Base-by-base conservation (phyloP, 768 basidiomycete species). In the Serpula lacrymans region DNA sequence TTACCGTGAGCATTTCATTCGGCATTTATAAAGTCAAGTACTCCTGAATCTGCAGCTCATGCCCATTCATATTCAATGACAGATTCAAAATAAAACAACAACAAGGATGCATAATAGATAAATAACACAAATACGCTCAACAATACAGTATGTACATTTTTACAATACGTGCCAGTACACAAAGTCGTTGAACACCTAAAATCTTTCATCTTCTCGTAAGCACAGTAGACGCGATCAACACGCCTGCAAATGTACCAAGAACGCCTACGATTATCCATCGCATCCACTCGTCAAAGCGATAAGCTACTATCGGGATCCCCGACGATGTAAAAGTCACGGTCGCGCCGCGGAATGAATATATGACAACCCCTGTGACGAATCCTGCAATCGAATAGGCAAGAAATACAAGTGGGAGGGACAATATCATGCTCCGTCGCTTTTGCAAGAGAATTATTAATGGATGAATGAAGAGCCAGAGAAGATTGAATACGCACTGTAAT, bases 371-470 rank as follows among this genome's bases (percentile, higher is more conserved):
- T 0, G 75, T 69, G 26, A 87, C 62, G 63, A 89, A 84, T 1
- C 75, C 82, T 2, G 79, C 69, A 46, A 88, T 70, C 2, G 83
- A 76, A 57, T 88, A 89, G 0, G 78, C 75, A 24, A 88, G 64
- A 48, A 88, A 80, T 20, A 88, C 84, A 16, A 86, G 64, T 1
- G 88, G 87, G 10, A 88, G 71, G 1, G 87, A 84, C 44, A 85
- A 67, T 26, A 84, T 61, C 18, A 88, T 63, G 42, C 77, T 79
- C 17, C 60, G 62, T 16, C 80, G 72, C 52, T 73, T 68, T n/a
- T n/a, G n/a, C n/a, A 55, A 22, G 46, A 36, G 5, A 5, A 31
- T 14, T 8, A 22, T 49, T 10, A 55, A 40, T 42, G 9, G n/a
- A 13, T 33, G 32, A 18, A 24, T 21, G 27, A 31, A 7, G 23